Percentiles rank a stretch among this genome's conserved stretches.
Evolutionary conservation across 352 stramenopile species (phyloP).

Genomic region (Blastocystis sp.): DNA sequence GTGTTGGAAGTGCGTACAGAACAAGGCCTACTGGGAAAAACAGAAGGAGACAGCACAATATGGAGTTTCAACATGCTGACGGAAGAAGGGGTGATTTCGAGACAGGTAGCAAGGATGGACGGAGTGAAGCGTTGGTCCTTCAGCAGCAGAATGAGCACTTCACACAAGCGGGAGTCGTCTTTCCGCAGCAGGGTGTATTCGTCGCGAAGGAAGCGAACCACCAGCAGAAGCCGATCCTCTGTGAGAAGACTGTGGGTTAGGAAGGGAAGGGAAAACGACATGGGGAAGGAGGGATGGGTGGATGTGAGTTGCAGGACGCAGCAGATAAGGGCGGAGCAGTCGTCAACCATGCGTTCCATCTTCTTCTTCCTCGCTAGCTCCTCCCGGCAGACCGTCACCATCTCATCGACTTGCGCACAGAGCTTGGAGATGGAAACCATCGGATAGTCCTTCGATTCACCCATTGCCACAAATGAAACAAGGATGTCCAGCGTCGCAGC

Average conservation of each 20-base stretch:
- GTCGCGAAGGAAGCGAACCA: constrained; percentile 39
- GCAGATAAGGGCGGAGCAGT: constrained; percentile 18
- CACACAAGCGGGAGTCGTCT: background rate
- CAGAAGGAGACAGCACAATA: background rate
- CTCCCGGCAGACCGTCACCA: background rate
- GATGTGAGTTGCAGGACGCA: background rate
- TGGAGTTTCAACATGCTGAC: background rate
- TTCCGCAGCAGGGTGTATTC: background rate
- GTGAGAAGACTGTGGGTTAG: constrained; percentile 14
- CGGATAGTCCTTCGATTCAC: background rate
- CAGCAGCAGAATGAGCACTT: background rate
- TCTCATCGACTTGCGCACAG: background rate
- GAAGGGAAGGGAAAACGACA: background rate
- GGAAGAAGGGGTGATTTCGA: constrained; percentile 1
- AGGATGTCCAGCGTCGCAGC: background rate
- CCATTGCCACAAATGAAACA: background rate
- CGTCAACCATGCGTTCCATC: constrained; percentile 23
- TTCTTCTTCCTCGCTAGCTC: constrained; percentile 6
- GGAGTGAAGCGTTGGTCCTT: background rate
- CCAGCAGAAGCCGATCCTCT: constrained; percentile 41
- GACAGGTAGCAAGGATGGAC: background rate
- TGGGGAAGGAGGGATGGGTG: background rate
- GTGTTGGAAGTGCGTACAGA: background rate
- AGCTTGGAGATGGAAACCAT: background rate
- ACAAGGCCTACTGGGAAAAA: background rate